These are phyloP conservation scores for Xylaria bambusicola DNA, from an alignment of 495 filamentous ascomycete species.

Conservation along the genomic window DNA sequence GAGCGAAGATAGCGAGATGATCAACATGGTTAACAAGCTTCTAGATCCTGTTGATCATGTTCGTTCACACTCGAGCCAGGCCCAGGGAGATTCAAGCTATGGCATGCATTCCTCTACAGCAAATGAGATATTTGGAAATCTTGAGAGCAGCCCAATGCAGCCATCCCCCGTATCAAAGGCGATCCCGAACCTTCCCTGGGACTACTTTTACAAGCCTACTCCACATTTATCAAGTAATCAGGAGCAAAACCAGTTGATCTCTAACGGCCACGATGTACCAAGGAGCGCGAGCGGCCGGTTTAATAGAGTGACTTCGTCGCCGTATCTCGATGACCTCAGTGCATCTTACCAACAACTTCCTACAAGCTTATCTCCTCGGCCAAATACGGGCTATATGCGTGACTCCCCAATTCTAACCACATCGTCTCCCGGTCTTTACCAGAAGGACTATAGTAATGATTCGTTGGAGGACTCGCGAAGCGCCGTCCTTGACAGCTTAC, in stretches of 20 bases:
- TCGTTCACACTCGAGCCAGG: constrained; percentile 27
- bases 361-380: constrained; percentile 1
- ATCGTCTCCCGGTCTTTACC: constrained; percentile 9
- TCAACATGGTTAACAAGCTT: constrained; percentile 46
- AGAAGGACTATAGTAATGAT: constrained; percentile 7
- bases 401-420: constrained; percentile 5
- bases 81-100: constrained; percentile 36
- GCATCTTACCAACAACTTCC: constrained; percentile 11
- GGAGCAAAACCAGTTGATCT: constrained; percentile 21
- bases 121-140: constrained; percentile 36
- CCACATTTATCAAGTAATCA: constrained; percentile 28
- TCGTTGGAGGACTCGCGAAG: constrained; percentile 27
- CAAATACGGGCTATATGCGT: constrained; percentile 3
- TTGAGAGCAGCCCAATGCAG: constrained; percentile 26
- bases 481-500: constrained; percentile 29
- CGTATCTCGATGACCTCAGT: constrained; percentile 26
- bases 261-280: constrained; percentile 25
- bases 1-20: constrained; percentile 37
- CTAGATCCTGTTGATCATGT: constrained; percentile 37
- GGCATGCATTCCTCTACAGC: constrained; percentile 45
- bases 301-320: constrained; percentile 21
- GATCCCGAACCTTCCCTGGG: constrained; percentile 47
- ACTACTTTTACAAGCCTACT: constrained; percentile 43
- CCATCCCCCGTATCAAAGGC: constrained; percentile 41
- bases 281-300: constrained; percentile 27